phyloP scores from a whole-genome alignment of 441 rosid genomes.

The Mallotus japonicus region DNA sequence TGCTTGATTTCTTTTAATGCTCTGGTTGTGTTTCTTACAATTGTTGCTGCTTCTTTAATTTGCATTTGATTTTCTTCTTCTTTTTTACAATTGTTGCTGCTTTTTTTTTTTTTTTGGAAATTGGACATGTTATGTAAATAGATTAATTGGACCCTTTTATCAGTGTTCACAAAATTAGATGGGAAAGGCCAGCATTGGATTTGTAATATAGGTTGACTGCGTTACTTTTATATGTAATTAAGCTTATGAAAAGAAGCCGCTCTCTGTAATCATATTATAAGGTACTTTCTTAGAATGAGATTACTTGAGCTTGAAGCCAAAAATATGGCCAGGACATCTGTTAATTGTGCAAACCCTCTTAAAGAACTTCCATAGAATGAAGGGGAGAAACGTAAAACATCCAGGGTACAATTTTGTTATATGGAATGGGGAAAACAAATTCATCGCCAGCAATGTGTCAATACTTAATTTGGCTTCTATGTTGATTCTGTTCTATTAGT shows the following conservation, averaged over 20 bases:
- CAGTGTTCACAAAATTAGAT: not conserved
- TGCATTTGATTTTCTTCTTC: not conserved
- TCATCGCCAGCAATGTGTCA: no score
- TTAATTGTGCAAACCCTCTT: no score
- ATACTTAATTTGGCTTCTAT: not conserved
- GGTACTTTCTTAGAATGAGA: not conserved
- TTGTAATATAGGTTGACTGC: not conserved
- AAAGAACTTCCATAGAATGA: not conserved
- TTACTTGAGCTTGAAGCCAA: not conserved
- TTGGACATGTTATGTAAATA: no score
- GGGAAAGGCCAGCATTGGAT: not conserved
- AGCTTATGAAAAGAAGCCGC: no score
- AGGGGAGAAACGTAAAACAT: not conserved
- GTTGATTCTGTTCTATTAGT: not conserved
- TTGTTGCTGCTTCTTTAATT: not conserved
- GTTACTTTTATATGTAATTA: not conserved
- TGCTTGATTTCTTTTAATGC: not conserved
- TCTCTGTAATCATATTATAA: no score
- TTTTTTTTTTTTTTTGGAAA: not conserved
- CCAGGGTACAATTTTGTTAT: not conserved
- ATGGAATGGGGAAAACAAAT: not conserved
- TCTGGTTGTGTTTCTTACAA: not conserved
- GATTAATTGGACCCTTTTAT: not conserved
- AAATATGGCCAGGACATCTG: no score
- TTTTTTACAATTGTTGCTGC: not conserved